A percentile compares a stretch with the other conserved stretches of the same genome.
These are phyloP conservation scores for Rhynchosporium agropyri DNA, from an alignment of 2,329 filamentous ascomycete genomes.

Conservation along the genomic window DNA sequence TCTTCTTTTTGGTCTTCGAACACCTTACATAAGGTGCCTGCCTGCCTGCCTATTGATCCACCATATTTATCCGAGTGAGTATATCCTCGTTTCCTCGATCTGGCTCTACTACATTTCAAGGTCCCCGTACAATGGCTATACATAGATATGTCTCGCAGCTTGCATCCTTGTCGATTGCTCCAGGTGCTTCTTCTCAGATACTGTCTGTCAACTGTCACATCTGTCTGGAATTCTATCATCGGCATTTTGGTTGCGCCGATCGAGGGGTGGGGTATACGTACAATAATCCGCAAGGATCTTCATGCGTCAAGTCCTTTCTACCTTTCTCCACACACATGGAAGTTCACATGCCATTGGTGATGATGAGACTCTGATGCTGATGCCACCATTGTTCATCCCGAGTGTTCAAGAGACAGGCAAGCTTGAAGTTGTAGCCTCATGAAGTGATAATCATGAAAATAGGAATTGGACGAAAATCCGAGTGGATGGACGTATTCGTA, in stretches of 20 bases:
- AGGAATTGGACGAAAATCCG: not conserved
- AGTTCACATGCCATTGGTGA: slow-evolving; percentile 9
- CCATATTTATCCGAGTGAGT: not conserved
- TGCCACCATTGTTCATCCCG: slow-evolving; percentile 1
- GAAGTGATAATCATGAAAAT: not conserved
- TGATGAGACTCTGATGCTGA: slow-evolving; percentile 18
- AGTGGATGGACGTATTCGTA: not conserved
- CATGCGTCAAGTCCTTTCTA: not conserved
- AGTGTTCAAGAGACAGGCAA: slow-evolving; percentile 14
- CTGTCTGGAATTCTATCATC: slow-evolving; percentile 12
- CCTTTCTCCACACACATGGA: slow-evolving; percentile 2
- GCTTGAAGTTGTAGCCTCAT: slow-evolving; percentile 15
- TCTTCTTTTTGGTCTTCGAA: not conserved
- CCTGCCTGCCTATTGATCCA: too few species aligned
- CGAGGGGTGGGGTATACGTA: too few species aligned
- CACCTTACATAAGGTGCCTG: not conserved
- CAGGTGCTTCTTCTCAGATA: too few species aligned
- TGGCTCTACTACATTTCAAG: not conserved
- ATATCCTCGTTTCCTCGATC: not conserved
- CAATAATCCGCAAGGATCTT: slow-evolving; percentile 11
- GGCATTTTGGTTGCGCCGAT: slow-evolving; percentile 14
- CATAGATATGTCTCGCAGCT: too few species aligned
- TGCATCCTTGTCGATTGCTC: too few species aligned
- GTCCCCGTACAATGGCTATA: too few species aligned
- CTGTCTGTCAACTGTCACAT: too few species aligned